phyloP scores from a whole-genome alignment of 73 alveolate species.

The Uronychia setigera region DNA sequence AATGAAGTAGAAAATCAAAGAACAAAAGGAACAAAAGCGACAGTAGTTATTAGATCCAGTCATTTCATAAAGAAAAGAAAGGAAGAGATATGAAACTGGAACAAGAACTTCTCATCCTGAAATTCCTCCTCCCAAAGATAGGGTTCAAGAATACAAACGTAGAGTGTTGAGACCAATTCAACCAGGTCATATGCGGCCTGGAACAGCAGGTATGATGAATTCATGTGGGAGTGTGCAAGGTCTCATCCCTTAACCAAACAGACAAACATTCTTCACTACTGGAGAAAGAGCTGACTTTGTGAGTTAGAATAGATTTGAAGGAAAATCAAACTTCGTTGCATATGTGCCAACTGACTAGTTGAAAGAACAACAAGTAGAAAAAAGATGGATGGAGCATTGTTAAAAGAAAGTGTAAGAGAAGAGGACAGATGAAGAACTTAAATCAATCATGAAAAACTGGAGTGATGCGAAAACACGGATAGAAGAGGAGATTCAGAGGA shows the following conservation, averaged over 20 bases:
- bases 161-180: not conserved
- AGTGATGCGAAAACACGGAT: conserved; percentile 51
- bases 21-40: not conserved
- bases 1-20: not conserved
- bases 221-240: not conserved
- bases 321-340: conserved; percentile 25
- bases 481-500: conserved; percentile 38
- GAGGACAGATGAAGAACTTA: conserved; percentile 47
- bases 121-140: conserved; percentile 13
- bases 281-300: not conserved
- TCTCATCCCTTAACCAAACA: not conserved
- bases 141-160: not conserved
- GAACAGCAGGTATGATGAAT: not conserved
- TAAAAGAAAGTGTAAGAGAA: conserved; percentile 29
- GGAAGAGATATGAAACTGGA: not conserved
- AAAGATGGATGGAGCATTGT: conserved; percentile 14
- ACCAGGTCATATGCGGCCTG: not conserved
- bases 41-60: not conserved
- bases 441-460: conserved; percentile 31
- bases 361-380: conserved; percentile 23
- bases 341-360: conserved; percentile 27
- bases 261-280: not conserved
- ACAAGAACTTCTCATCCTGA: conserved; percentile 5
- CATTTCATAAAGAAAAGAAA: not conserved
- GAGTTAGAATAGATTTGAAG: conserved; percentile 30